These are phyloP conservation scores for Penicillium ucsense DNA, from an alignment of 495 filamentous ascomycete species.

Conservation along the genomic window DNA sequence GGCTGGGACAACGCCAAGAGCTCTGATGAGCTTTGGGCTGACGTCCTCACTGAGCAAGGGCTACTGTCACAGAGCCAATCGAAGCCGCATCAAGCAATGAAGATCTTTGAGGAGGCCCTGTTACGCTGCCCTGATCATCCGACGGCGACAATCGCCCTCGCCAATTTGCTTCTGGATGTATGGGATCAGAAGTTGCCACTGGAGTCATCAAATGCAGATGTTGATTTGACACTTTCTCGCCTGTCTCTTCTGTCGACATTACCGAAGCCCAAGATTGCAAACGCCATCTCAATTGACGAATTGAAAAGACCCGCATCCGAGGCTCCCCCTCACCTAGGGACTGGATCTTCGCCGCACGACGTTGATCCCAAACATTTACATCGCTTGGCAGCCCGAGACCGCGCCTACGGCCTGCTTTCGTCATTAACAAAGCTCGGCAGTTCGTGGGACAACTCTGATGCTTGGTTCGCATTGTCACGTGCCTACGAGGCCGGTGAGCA, in stretches of 20 bases:
- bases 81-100: slow-evolving; percentile 55
- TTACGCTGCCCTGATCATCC: slow-evolving; percentile 65
- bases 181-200: slow-evolving; percentile 52
- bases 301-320: slow-evolving; percentile 9
- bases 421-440: slow-evolving; percentile 73
- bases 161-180: slow-evolving; percentile 78
- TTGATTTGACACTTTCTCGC: slow-evolving; percentile 22
- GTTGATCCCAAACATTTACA: slow-evolving; percentile 54
- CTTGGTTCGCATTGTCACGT: slow-evolving; percentile 80
- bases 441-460: slow-evolving; percentile 90
- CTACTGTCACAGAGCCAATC: slow-evolving; percentile 53
- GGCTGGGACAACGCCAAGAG: slow-evolving; percentile 69
- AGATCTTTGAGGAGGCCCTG: slow-evolving; percentile 71
- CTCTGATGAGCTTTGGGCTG: slow-evolving; percentile 70
- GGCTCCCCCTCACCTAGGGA: slow-evolving; percentile 2
- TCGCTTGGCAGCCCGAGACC: slow-evolving; percentile 72
- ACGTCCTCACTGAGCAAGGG: slow-evolving; percentile 69
- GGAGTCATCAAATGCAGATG: slow-evolving; percentile 26
- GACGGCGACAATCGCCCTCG: slow-evolving; percentile 69
- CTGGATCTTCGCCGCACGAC: slow-evolving; percentile 12
- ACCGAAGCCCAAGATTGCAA: slow-evolving; percentile 11
- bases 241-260: slow-evolving; percentile 14
- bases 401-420: slow-evolving; percentile 74
- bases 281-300: slow-evolving; percentile 17
- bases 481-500: slow-evolving; percentile 80